A percentile compares a stretch with the other conserved stretches of the same genome.
These are phyloP conservation scores for Jamesozyma rosinii DNA, from an alignment of 805 yeast species.

Conservation along the genomic window DNA sequence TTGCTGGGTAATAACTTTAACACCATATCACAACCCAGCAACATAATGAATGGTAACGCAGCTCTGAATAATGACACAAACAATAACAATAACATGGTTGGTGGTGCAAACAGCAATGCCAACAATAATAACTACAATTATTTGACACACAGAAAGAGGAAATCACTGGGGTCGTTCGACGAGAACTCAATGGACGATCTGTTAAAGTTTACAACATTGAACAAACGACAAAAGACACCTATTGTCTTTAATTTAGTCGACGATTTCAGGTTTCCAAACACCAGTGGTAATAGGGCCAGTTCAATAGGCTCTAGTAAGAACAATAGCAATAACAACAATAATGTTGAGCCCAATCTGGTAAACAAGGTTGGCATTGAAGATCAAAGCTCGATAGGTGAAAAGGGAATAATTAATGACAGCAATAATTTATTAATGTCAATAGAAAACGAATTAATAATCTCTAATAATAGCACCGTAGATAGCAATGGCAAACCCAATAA, in stretches of 20 bases:
- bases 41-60: not conserved
- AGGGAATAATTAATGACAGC: not conserved
- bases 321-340: not conserved
- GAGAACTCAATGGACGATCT: conserved; percentile 27
- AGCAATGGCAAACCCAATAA: not conserved
- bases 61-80: not conserved
- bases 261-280: conserved; percentile 3
- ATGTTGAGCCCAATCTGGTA: not conserved
- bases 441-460: not conserved
- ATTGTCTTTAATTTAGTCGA: conserved; percentile 1
- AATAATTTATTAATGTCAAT: not conserved
- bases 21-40: conserved; percentile 2
- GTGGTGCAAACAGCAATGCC: not conserved
- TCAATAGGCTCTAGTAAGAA: not conserved
- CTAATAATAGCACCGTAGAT: not conserved
- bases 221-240: conserved; percentile 13
- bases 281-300: not conserved
- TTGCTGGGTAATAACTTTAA: conserved; percentile 4
- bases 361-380: not conserved
- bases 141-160: conserved; percentile 14
- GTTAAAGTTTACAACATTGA: conserved; percentile 20
- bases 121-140: conserved; percentile 2
- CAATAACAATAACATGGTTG: not conserved
- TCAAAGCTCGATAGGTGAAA: not conserved
- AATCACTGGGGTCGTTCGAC: conserved; percentile 24